Percentiles rank a stretch among this genome's conserved stretches.
These are phyloP conservation scores for Pleoardoris graminearum DNA, from an alignment of 2,329 filamentous ascomycete genomes.

Conservation along the genomic window DNA sequence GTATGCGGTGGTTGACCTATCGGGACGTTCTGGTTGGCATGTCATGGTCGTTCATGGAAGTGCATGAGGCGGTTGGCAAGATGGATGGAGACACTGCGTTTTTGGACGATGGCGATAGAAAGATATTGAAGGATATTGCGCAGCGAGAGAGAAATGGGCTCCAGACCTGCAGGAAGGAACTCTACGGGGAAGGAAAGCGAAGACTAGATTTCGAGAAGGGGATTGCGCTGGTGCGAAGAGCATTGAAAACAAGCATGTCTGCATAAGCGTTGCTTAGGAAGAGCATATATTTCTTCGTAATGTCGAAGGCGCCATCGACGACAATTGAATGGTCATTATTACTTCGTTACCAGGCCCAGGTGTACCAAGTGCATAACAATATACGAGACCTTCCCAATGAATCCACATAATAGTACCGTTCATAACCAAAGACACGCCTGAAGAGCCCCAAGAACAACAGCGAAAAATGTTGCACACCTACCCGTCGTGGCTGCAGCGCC, in stretches of 20 bases:
- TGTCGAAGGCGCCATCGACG: too few relatives aligned
- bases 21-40: slow-evolving; percentile 37
- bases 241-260: not conserved
- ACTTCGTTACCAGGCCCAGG: too few relatives aligned
- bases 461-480: too few relatives aligned
- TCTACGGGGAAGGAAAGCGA: not conserved
- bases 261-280: not conserved
- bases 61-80: slow-evolving; percentile 8
- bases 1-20: slow-evolving; percentile 25
- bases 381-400: too few relatives aligned
- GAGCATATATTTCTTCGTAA: too few relatives aligned
- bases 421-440: too few relatives aligned
- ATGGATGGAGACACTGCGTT: not conserved
- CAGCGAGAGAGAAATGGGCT: not conserved
- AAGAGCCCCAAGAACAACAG: too few relatives aligned
- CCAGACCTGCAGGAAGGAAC: not conserved
- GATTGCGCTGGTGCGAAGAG: not conserved
- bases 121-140: not conserved
- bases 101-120: not conserved
- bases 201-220: not conserved
- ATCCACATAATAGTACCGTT: too few relatives aligned
- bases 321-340: too few relatives aligned
- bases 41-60: slow-evolving; percentile 38
- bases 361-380: too few relatives aligned
- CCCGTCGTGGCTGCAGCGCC: too few relatives aligned